phyloP scores from a whole-genome alignment of 371 early-diverging fungal species.

The Zychaea mexicana region DNA sequence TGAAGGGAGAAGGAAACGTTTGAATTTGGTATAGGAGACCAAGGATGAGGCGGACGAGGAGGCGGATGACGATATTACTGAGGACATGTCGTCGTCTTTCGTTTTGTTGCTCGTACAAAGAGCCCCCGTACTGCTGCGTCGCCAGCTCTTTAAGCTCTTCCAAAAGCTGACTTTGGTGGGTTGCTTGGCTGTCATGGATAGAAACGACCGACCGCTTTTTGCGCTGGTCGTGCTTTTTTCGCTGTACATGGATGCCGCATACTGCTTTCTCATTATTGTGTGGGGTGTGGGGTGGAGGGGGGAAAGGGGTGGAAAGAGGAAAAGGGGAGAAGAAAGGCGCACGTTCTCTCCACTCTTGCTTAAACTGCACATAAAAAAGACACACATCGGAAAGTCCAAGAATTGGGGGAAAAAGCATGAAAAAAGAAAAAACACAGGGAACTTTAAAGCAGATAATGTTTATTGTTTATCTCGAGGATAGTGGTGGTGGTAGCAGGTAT shows the following conservation, averaged over 20 bases:
- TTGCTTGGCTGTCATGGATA: conserved; percentile 29
- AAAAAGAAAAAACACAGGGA: too few species aligned
- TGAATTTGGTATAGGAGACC: not conserved
- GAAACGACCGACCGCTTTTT: conserved; percentile 42
- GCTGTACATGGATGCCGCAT: conserved; percentile 46
- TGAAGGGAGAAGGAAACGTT: not conserved
- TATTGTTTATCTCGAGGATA: too few species aligned
- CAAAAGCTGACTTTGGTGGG: conserved; percentile 21
- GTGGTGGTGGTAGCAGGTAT: too few species aligned
- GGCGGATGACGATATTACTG: not conserved
- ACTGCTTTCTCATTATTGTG: conserved; percentile 26
- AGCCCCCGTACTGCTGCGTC: too few species aligned
- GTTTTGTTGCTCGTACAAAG: not conserved
- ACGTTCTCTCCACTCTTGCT: not conserved
- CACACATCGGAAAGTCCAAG: conserved; percentile 15
- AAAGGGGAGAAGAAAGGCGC: conserved; percentile 3
- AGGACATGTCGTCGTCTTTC: conserved; percentile 1
- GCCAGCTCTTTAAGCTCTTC: conserved; percentile 32
- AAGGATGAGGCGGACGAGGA: conserved; percentile 6
- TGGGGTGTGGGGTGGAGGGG: not conserved
- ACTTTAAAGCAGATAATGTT: conserved; percentile 1
- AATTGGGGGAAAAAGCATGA: conserved; percentile 5
- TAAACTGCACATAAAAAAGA: conserved; percentile 9
- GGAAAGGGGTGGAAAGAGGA: not conserved
- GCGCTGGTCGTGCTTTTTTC: conserved; percentile 47